Evolutionary conservation across 225 moss, liverwort and hornwort species (phyloP), one percentile per base, ranked within the genome.

Genomic region (Straminergon stramineum): DNA sequence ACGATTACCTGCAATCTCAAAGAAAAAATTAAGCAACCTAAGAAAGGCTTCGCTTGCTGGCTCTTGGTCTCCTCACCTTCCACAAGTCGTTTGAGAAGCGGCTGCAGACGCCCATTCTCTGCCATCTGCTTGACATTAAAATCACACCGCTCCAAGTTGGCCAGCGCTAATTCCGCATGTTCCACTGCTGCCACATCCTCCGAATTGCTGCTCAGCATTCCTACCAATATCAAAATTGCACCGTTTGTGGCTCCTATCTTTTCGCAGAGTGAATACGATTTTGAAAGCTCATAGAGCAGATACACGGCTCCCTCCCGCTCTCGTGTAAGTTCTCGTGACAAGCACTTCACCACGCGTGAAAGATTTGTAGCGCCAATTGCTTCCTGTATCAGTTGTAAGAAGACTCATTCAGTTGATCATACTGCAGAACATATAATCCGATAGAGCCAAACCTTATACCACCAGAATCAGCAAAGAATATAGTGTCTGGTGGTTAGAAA

Each of bases 51-150:
- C 83, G 11, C 61, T 84, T 34, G 53, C 41, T 71, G 53, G 41
- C 56, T 83, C 87, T 75, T 37, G 75, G 48, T 55, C 84, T 34
- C 75, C 89, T 91, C 81, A 93, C 95, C 95, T 93, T 92, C 90
- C 86, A 95, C 92, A 57, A 95, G 94, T 81, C 94, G 88, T 80
- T 93, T 90, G 27, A 95, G 94, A 83, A 94, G 92, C 75, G 95
- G 95, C 86, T 95, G 94, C 84, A 95, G 93, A 18, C 95, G 94
- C 58, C 95, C 95, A 76, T 93, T 95, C 90, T 95, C 95, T 20
- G 95, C 95, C 95, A 95, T 95, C 90, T 94, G 92, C 91, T 89
- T 93, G 58, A 95, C 94, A 84, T 95, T 95, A 51, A 77, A 45
- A 68, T 95, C 95, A 90, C 91, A 93, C 37, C 88, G 88, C 95